Conservation (phyloP, 2,329 filamentous ascomycete species). For the Penicillium sp. region DNA sequence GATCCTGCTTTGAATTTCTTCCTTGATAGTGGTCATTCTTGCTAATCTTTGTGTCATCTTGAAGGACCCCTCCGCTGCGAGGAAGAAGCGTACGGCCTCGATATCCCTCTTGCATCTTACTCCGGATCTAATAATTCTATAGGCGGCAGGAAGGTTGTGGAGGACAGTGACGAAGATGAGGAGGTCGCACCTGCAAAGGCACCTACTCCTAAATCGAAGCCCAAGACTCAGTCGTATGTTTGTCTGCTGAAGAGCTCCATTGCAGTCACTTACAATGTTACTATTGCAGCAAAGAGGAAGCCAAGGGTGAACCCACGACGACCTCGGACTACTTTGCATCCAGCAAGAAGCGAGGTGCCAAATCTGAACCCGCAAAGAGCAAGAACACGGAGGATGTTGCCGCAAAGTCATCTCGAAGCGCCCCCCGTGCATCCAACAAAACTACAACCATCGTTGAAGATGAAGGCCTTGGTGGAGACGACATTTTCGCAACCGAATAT, state of each 20-base stretch:
- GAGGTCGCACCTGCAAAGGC: slow-evolving; percentile 43
- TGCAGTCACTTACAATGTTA: slow-evolving; percentile 7
- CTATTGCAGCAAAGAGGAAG: slow-evolving; percentile 46
- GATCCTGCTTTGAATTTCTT: not conserved
- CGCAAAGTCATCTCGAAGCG: slow-evolving; percentile 8
- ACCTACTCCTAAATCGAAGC: slow-evolving; percentile 37
- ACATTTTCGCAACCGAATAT: slow-evolving; percentile 75
- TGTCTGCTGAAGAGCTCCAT: not conserved
- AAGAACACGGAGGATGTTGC: slow-evolving; percentile 9
- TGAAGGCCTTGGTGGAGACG: slow-evolving; percentile 64
- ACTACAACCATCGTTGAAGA: slow-evolving; percentile 54
- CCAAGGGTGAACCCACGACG: slow-evolving; percentile 57
- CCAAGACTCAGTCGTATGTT: slow-evolving; percentile 50
- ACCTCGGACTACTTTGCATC: slow-evolving; percentile 63
- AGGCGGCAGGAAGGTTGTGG: slow-evolving; percentile 66
- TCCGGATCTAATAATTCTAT: slow-evolving; percentile 12
- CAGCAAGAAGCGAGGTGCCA: slow-evolving; percentile 56
- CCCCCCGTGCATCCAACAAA: slow-evolving; percentile 29
- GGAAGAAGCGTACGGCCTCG: slow-evolving; percentile 37
- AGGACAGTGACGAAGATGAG: slow-evolving; percentile 80
- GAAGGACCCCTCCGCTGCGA: slow-evolving; percentile 29
- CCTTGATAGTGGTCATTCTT: not conserved
- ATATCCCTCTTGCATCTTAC: not conserved
- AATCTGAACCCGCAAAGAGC: slow-evolving; percentile 25
- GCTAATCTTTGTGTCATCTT: slow-evolving; percentile 9